phyloP scores from a whole-genome alignment of 2,329 filamentous ascomycete genomes.

The Cladophialophora bantiana region DNA sequence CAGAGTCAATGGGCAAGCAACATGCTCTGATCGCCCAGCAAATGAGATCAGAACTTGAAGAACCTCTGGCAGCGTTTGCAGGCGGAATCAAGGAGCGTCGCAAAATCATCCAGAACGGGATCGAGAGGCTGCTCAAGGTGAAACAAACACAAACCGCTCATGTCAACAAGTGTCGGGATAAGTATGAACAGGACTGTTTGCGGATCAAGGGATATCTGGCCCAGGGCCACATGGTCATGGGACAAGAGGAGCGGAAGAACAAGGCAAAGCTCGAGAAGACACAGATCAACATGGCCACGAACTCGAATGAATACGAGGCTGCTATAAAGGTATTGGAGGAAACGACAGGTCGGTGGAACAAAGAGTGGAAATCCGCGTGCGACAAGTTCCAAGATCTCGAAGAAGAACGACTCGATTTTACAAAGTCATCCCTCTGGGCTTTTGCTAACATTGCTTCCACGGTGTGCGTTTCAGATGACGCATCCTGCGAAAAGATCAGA shows the following conservation, averaged over 20 bases:
- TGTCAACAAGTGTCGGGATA: constrained; percentile 95
- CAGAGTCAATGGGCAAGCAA: constrained; percentile 92
- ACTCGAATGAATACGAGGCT: constrained; percentile 91
- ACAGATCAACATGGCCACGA: constrained; percentile 89
- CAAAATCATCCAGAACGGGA: constrained; percentile 93
- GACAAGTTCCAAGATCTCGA: constrained; percentile 99
- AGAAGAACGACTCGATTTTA: constrained; percentile 95
- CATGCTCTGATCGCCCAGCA: constrained; percentile 88
- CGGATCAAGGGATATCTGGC: constrained; percentile 99
- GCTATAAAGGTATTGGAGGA: constrained; percentile 94
- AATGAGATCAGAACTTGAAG: constrained; percentile 96
- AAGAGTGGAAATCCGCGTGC: constrained; percentile 96
- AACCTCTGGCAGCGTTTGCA: constrained; percentile 87
- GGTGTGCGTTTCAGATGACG: constrained; percentile 96
- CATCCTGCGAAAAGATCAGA: constrained; percentile 94
- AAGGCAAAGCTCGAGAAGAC: constrained; percentile 99
- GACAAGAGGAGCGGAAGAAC: constrained; percentile 97
- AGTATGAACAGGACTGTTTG: constrained; percentile 95
- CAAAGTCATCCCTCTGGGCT: constrained; percentile 96
- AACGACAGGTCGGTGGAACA: constrained; percentile 93
- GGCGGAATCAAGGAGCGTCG: constrained; percentile 95
- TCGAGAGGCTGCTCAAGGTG: constrained; percentile 91
- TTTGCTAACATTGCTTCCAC: constrained; percentile 98
- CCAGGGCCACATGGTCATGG: constrained; percentile 99
- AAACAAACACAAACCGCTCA: constrained; percentile 90